A percentile compares a stretch with the other conserved stretches of the same genome.
Conservation (phyloP, 2,329 filamentous ascomycete species). For the Aspergillus japonicus region DNA sequence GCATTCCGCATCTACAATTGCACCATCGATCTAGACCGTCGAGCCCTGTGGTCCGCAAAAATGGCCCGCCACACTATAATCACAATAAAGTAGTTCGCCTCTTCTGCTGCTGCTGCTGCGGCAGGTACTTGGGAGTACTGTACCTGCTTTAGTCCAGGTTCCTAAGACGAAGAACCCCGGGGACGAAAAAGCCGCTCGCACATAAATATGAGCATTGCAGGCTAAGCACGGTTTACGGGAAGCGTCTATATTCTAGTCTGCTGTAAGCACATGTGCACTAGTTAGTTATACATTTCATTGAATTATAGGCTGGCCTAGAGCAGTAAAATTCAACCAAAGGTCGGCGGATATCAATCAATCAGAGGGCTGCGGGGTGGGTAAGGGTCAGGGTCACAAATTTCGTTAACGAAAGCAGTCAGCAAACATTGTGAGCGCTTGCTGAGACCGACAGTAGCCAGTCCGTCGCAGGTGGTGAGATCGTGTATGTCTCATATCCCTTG, state of each 20-base stretch:
- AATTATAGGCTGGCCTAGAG: neutral
- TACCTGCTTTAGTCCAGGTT: neutral
- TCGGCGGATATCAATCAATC: neutral
- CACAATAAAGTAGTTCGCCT: neutral
- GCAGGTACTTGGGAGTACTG: neutral
- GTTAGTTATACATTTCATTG: neutral
- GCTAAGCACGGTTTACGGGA: neutral
- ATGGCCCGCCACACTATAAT: neutral
- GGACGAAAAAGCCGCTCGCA: neutral
- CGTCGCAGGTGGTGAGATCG: constrained; percentile 12
- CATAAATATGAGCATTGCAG: neutral
- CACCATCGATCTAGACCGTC: neutral
- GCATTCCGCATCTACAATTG: neutral
- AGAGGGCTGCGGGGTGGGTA: too few relatives aligned
- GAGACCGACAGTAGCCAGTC: constrained; percentile 2
- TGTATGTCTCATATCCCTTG: constrained; percentile 23
- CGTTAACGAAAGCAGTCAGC: neutral
- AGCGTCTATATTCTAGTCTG: neutral
- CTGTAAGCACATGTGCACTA: neutral
- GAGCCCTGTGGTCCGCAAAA: neutral
- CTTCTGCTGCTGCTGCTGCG: neutral
- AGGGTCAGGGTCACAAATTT: too few relatives aligned
- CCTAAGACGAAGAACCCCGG: too few relatives aligned
- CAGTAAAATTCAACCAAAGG: neutral
- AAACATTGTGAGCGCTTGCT: constrained; percentile 13